Conservation (phyloP, 106 monocot species). For the Iris macrosiphon region DNA sequence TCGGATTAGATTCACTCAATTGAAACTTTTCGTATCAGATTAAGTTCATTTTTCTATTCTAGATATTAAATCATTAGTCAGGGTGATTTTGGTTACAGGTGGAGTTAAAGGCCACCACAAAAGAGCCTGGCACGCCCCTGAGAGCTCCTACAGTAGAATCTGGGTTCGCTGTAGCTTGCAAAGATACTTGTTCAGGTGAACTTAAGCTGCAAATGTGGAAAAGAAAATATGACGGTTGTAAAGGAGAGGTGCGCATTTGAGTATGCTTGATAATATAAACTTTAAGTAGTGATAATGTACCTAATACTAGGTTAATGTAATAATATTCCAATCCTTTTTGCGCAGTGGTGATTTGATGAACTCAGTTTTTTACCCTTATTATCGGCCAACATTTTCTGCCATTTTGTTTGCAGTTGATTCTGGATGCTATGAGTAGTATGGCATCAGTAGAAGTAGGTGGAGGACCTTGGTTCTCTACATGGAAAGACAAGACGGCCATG, state of each 20-base stretch:
- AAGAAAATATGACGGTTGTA: conserved; percentile 56
- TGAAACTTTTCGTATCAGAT: neutral
- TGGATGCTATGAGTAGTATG: conserved; percentile 82
- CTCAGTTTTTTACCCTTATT: neutral
- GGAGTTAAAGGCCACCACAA: conserved; percentile 65
- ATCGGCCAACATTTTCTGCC: neutral
- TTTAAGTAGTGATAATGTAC: no score
- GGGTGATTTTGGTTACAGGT: conserved; percentile 57
- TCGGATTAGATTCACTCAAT: no score
- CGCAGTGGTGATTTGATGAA: no score
- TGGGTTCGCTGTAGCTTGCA: conserved; percentile 76
- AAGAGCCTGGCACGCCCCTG: conserved; percentile 77
- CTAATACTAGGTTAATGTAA: no score
- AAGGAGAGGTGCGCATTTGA: conserved; percentile 70
- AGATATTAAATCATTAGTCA: no score
- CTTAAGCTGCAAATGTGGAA: conserved; percentile 81
- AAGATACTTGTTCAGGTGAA: conserved; percentile 82
- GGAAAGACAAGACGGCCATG: conserved; percentile 54
- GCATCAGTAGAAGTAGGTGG: conserved; percentile 95
- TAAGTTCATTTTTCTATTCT: neutral
- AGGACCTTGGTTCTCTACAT: conserved; percentile 78
- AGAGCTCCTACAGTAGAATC: conserved; percentile 89
- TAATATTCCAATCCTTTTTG: no score
- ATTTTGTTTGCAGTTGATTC: conserved; percentile 54
- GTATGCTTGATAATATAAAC: no score